A percentile compares a stretch with the other conserved stretches of the same genome.
Evolutionary conservation across 1,284 basidiomycete species (phyloP).

Genomic region (Puccinia hordei): DNA sequence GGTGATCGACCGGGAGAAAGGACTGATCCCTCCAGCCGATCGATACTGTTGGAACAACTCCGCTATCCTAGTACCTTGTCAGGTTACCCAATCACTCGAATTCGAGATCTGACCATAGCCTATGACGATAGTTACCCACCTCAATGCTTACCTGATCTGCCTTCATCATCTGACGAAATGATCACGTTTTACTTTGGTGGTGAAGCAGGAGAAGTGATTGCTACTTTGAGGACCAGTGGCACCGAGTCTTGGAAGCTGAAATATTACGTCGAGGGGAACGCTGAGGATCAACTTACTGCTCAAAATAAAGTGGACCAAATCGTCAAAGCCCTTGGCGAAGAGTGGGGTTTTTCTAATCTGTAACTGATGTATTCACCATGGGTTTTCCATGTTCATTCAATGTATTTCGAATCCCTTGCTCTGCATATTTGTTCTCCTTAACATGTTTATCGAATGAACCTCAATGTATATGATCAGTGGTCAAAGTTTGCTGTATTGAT

Average conservation of each 20-base stretch:
- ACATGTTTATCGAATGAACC: too few species aligned
- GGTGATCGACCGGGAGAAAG: conserved; percentile 15
- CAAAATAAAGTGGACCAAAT: conserved; percentile 25
- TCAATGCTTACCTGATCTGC: conserved; percentile 67
- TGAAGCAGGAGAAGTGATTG: conserved; percentile 66
- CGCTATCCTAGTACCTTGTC: conserved; percentile 66
- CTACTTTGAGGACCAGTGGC: conserved; percentile 70
- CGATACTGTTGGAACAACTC: conserved; percentile 1
- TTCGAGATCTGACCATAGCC: conserved; percentile 71
- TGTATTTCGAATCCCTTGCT: too few species aligned
- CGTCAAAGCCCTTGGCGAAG: conserved; percentile 29
- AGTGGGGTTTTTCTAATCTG: conserved; percentile 32
- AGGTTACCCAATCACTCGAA: conserved; percentile 66
- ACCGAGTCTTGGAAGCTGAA: conserved; percentile 64
- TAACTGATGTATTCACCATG: background rate
- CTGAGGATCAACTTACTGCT: background rate
- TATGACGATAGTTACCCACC: conserved; percentile 67
- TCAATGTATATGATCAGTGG: too few species aligned
- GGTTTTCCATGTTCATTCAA: background rate
- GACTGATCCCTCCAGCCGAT: background rate
- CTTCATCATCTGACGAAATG: conserved; percentile 77
- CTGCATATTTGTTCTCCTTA: too few species aligned
- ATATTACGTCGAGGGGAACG: conserved; percentile 39
- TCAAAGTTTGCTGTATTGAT: too few species aligned
- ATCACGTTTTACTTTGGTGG: conserved; percentile 69